phyloP scores from a whole-genome alignment of 352 stramenopile species.

The Phytophthora idaei region DNA sequence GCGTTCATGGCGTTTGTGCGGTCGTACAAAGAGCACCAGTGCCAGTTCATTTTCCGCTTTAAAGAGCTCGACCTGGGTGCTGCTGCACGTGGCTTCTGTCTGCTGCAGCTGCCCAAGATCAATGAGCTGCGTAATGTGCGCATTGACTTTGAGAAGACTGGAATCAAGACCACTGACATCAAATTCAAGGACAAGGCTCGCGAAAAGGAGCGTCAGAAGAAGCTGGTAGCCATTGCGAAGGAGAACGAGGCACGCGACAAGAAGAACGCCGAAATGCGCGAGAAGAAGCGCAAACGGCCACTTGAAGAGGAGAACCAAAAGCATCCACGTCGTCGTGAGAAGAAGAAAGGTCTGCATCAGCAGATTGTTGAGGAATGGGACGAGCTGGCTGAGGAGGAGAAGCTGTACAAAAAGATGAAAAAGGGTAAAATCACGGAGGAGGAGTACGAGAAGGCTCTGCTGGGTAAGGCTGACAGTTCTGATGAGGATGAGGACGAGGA shows the following conservation, averaged over 20 bases:
- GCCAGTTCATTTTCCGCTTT: slow-evolving; percentile 99
- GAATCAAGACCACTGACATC: slow-evolving; percentile 93
- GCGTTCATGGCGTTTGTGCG: slow-evolving; percentile 99
- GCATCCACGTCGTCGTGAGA: slow-evolving; percentile 85
- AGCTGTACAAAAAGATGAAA: slow-evolving; percentile 97
- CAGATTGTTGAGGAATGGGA: slow-evolving; percentile 99
- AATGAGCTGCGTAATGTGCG: slow-evolving; percentile 84
- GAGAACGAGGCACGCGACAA: slow-evolving; percentile 76
- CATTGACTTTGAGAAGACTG: slow-evolving; percentile 87
- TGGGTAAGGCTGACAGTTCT: slow-evolving; percentile 53
- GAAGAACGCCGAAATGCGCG: slow-evolving; percentile 51
- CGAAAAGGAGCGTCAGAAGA: slow-evolving; percentile 97
- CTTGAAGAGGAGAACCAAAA: slow-evolving; percentile 69
- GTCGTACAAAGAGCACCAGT: slow-evolving; percentile 99
- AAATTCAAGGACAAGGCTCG: slow-evolving; percentile 96
- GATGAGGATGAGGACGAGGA: slow-evolving; percentile 44
- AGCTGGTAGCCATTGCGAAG: slow-evolving; percentile 79
- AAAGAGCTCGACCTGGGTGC: slow-evolving; percentile 95
- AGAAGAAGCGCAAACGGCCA: slow-evolving; percentile 66
- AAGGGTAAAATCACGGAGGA: slow-evolving; percentile 97
- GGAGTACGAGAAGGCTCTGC: slow-evolving; percentile 87
- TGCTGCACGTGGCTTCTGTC: slow-evolving; percentile 87
- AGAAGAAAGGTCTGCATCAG: slow-evolving; percentile 96
- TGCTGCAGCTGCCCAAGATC: slow-evolving; percentile 87
- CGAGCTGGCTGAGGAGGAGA: slow-evolving; percentile 97